Conservation (phyloP, 148 eudicot species). For the Hydrangea macrophylla region DNA sequence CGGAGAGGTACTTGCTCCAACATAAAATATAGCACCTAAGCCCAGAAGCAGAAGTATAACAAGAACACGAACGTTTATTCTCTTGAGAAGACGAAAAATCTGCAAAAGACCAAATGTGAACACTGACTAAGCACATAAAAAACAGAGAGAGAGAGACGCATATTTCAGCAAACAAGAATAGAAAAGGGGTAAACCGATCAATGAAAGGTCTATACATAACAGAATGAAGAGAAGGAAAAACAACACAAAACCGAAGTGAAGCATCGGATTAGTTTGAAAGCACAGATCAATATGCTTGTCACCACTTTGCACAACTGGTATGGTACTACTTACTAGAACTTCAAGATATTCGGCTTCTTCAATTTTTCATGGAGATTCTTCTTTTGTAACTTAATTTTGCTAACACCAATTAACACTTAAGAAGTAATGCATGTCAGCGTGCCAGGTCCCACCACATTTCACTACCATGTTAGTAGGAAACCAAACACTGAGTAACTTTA, state of each 20-base stretch:
- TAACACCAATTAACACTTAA: too few species aligned
- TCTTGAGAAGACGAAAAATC: slow-evolving; percentile 79
- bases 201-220: not conserved
- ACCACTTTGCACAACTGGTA: too few species aligned
- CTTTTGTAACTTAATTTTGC: too few species aligned
- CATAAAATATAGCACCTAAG: slow-evolving; percentile 70
- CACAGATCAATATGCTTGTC: not conserved
- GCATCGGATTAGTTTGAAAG: not conserved
- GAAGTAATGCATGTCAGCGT: too few species aligned
- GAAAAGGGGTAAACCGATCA: not conserved
- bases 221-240: not conserved
- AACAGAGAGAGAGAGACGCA: not conserved
- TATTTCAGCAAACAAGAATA: not conserved
- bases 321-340: not conserved
- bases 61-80: slow-evolving; percentile 75
- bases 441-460: too few species aligned
- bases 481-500: too few species aligned
- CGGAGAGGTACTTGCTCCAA: slow-evolving; percentile 93
- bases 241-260: not conserved
- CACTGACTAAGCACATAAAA: slow-evolving; percentile 9
- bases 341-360: not conserved
- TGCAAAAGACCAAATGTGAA: slow-evolving; percentile 41
- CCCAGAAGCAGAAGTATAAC: slow-evolving; percentile 68
- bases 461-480: too few species aligned
- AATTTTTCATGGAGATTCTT: too few species aligned